Base-by-base conservation (phyloP, 148 eudicot species). In the Rhododendron kiyosumense region DNA sequence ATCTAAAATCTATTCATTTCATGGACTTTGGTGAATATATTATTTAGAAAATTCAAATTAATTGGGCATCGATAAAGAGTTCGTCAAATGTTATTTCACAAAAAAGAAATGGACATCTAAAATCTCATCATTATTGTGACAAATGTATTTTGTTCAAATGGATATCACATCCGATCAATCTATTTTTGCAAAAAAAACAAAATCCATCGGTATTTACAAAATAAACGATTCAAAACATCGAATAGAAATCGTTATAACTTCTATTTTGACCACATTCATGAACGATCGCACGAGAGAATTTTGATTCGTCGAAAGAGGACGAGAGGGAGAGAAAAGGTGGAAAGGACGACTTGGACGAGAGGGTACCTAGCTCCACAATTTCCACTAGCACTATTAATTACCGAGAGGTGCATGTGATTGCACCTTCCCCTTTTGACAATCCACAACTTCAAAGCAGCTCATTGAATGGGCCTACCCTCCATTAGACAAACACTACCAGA, bases 381-480 rank as follows among this genome's bases (percentile, higher is more conserved):
- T 51, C 77, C 74, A 69, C 34, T 8, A 80, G 24, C 43, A 59
- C 85, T n/a, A 85, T 84, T 59, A 85, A 81, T 54, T 48, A n/a
- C 7, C 45, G 77, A 57, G 83, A 69, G 79, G 79, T 83, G 85
- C 78, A 82, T 88, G 79, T 84, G 87, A 84, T 84, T 6, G 79
- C 46, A 73, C 24, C 59, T 86, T 30, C 69, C 83, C 63, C 4
- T 84, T 88, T 87, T 54, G 65, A 85, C 85, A 74, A 63, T 86
- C 79, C 84, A 61, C 26, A 76, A 46, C 81, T 80, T 36, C 46
- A 73, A 89, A 83, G 81, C 85, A 86, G 82, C 83, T 75, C 38
- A 78, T 30, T 78, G 65, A 84, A 87, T 41, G 91, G 89, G 3
- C 90, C 92, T 88, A 89, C 90, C 57, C 0, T 57, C 59, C 81